Conservation (phyloP, 441 rosid genomes). For the Pelargonium myrrhifolium region DNA sequence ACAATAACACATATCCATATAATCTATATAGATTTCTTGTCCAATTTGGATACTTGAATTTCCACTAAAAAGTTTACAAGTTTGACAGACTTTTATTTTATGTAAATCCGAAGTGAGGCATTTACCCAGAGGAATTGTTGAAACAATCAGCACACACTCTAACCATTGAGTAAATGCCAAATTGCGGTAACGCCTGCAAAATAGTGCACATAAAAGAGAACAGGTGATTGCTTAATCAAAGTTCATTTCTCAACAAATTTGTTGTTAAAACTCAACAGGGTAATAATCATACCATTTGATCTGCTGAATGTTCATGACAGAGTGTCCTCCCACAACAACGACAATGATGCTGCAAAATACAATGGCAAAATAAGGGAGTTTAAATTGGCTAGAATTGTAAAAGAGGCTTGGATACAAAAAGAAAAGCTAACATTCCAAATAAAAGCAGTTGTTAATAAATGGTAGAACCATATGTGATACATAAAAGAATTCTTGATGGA, state of each 20-base stretch:
- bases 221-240: not conserved
- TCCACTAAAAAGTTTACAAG: not conserved
- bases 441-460: too few relatives aligned
- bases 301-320: constrained; percentile 65
- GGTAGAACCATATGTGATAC: not conserved
- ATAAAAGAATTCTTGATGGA: not conserved
- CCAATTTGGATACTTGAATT: too few relatives aligned
- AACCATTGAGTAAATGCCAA: constrained; percentile 42
- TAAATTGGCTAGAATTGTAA: not conserved
- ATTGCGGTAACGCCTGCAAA: constrained; percentile 54
- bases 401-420: not conserved
- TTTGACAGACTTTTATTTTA: not conserved
- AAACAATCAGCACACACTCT: constrained; percentile 69
- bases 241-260: not conserved
- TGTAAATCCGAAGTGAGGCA: constrained; percentile 3
- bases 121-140: constrained; percentile 47
- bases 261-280: not conserved
- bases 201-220: constrained; percentile 11
- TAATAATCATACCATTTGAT: constrained; percentile 47
- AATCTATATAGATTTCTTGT: too few relatives aligned
- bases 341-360: constrained; percentile 27
- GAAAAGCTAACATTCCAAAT: not conserved
- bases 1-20: too few relatives aligned
- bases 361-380: not conserved
- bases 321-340: constrained; percentile 67